A percentile compares a stretch with the other conserved stretches of the same genome.
Evolutionary conservation across 163 green algal genomes (phyloP).

Genomic region (Prototheca wickerhamii): DNA sequence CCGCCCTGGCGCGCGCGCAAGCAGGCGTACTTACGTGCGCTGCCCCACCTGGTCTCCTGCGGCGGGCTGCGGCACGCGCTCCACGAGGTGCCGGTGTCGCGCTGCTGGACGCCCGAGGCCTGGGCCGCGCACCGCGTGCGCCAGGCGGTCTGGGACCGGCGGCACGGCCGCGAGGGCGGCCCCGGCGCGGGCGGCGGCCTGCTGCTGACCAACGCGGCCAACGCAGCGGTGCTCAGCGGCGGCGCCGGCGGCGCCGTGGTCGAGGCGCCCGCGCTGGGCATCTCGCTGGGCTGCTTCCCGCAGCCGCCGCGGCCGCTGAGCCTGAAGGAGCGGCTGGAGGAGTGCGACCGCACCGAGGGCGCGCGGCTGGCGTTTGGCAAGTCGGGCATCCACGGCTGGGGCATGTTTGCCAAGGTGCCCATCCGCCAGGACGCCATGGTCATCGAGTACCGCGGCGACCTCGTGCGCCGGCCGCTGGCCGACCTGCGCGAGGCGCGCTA

Average conservation of each 20-base stretch:
- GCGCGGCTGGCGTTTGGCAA: conserved; percentile 79
- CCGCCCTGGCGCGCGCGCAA: conserved; percentile 50
- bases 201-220: neutral
- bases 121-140: conserved; percentile 25
- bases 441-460: conserved; percentile 84
- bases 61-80: conserved; percentile 13
- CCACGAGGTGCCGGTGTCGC: conserved; percentile 33
- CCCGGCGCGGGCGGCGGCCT: neutral
- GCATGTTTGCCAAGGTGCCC: conserved; percentile 70
- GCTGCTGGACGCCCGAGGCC: conserved; percentile 34
- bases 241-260: neutral
- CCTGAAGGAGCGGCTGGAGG: conserved; percentile 39
- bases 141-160: conserved; percentile 1
- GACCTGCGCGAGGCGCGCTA: conserved; percentile 75
- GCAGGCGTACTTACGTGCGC: conserved; percentile 58
- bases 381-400: conserved; percentile 91
- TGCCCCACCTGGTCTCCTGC: conserved; percentile 42
- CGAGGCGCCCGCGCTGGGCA: neutral
- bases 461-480: conserved; percentile 58
- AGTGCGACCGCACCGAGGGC: conserved; percentile 45
- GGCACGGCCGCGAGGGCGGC: conserved; percentile 8
- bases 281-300: neutral
- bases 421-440: conserved; percentile 83
- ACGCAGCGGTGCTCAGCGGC: neutral
- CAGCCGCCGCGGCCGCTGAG: neutral